Percentiles rank a stretch among this genome's conserved stretches.
phyloP scores from a whole-genome alignment of 176 grass and related monocot genomes.

The Eleusine indica region DNA sequence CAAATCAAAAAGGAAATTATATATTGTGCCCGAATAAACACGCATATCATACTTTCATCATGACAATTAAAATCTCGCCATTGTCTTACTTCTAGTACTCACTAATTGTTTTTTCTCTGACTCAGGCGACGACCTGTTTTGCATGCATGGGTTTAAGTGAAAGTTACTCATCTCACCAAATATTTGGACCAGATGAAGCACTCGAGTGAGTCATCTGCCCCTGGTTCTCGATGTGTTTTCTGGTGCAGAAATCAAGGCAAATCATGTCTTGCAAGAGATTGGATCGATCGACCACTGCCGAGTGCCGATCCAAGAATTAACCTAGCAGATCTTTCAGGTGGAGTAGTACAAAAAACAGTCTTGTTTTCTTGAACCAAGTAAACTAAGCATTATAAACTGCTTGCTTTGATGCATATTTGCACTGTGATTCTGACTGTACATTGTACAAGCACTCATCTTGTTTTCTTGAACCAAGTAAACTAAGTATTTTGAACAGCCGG shows the following conservation, averaged over 20 bases:
- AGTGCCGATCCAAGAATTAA: conserved; percentile 6
- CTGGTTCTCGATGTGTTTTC: conserved; percentile 31
- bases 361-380: conserved; percentile 34
- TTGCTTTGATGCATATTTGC: conserved; percentile 29
- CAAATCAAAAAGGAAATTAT: neutral
- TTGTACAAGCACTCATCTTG: conserved; percentile 15
- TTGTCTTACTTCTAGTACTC: neutral
- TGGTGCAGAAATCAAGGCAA: conserved; percentile 31
- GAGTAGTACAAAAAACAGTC: conserved; percentile 2
- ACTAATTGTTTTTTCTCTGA: neutral
- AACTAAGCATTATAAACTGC: neutral
- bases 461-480: conserved; percentile 25
- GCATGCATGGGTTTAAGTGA: conserved; percentile 32
- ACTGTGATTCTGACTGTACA: neutral
- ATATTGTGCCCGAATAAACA: neutral
- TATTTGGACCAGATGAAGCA: conserved; percentile 18
- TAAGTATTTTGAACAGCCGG: neutral
- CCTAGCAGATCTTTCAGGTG: neutral
- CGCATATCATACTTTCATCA: conserved; percentile 1
- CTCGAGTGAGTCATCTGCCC: conserved; percentile 22
- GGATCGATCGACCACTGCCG: conserved; percentile 5
- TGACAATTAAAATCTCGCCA: neutral
- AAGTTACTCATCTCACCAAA: conserved; percentile 36
- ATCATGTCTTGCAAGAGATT: conserved; percentile 38
- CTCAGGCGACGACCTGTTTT: neutral